These are phyloP conservation scores for Brasilioporus rufonigricans DNA, from an alignment of 768 basidiomycete genomes.

Conservation along the genomic window DNA sequence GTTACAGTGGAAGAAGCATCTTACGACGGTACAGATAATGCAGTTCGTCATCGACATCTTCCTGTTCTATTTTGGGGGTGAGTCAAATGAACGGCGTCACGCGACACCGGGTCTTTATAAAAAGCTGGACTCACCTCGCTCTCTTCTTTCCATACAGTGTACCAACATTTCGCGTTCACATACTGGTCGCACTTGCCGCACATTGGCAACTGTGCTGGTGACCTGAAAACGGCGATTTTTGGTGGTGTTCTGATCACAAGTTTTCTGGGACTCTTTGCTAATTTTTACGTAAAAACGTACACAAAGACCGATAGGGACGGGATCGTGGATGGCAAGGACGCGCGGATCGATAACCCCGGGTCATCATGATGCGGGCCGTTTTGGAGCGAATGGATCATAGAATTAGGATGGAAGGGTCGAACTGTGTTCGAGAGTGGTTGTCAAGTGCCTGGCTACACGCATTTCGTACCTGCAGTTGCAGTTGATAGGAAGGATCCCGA, in stretches of 20 bases:
- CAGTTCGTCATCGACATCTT: conserved; percentile 25
- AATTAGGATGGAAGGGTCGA: not conserved
- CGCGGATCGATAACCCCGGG: not conserved
- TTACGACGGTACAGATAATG: conserved; percentile 27
- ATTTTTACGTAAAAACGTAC: conserved; percentile 27
- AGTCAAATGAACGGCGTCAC: conserved; percentile 5
- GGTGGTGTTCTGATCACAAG: conserved; percentile 11
- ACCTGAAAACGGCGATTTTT: conserved; percentile 17
- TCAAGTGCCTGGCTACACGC: not conserved
- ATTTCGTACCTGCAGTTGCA: not conserved
- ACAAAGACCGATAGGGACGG: not conserved
- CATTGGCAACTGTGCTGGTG: conserved; percentile 27
- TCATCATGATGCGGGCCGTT: not conserved
- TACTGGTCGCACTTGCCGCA: conserved; percentile 26
- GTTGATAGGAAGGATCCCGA: too few relatives aligned
- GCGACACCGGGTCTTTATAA: not conserved
- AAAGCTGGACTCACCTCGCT: not conserved
- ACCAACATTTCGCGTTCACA: conserved; percentile 27
- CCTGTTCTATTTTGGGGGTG: conserved; percentile 22
- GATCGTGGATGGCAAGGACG: not conserved
- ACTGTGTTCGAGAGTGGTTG: not conserved
- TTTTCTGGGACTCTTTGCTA: conserved; percentile 25
- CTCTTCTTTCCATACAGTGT: conserved; percentile 10
- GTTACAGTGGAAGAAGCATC: conserved; percentile 27
- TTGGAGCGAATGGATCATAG: not conserved